Conservation (phyloP, 352 stramenopile species). For the Blastocystis sp. region DNA sequence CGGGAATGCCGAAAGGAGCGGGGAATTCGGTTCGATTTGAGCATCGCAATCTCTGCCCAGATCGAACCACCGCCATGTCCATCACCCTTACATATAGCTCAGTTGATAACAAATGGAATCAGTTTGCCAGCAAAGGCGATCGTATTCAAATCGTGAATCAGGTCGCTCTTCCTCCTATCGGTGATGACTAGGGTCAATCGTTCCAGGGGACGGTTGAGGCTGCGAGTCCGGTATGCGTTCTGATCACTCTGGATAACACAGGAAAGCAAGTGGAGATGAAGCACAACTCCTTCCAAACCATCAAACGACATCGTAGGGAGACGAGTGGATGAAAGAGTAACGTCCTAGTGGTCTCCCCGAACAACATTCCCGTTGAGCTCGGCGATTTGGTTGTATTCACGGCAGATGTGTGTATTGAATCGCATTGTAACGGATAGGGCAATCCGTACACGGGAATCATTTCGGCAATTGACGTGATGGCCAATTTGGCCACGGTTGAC, state of each 20-base stretch:
- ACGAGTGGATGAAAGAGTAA: background rate
- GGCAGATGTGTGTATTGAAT: conserved; percentile 4
- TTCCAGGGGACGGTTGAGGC: conserved; percentile 49
- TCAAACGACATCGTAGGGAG: conserved; percentile 27
- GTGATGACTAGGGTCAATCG: conserved; percentile 20
- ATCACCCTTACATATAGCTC: conserved; percentile 26
- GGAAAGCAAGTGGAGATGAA: conserved; percentile 63
- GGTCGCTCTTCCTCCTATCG: background rate
- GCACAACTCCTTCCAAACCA: conserved; percentile 47
- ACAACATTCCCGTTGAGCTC: conserved; percentile 54
- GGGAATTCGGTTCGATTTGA: too few relatives aligned
- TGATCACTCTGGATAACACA: conserved; percentile 29
- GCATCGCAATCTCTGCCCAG: too few relatives aligned
- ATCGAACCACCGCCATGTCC: background rate
- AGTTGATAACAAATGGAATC: conserved; percentile 72
- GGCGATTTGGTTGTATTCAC: conserved; percentile 62
- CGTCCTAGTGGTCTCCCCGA: background rate
- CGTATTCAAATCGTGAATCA: conserved; percentile 60
- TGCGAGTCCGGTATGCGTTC: conserved; percentile 23
- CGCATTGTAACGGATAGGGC: background rate
- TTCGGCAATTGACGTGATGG: background rate
- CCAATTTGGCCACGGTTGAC: conserved; percentile 17
- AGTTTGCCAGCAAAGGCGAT: conserved; percentile 68
- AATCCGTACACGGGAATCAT: conserved; percentile 62
- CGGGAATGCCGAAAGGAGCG: too few relatives aligned